These are phyloP conservation scores for Aspergillus versicolor DNA, from an alignment of 2,329 filamentous ascomycete species.

Conservation along the genomic window DNA sequence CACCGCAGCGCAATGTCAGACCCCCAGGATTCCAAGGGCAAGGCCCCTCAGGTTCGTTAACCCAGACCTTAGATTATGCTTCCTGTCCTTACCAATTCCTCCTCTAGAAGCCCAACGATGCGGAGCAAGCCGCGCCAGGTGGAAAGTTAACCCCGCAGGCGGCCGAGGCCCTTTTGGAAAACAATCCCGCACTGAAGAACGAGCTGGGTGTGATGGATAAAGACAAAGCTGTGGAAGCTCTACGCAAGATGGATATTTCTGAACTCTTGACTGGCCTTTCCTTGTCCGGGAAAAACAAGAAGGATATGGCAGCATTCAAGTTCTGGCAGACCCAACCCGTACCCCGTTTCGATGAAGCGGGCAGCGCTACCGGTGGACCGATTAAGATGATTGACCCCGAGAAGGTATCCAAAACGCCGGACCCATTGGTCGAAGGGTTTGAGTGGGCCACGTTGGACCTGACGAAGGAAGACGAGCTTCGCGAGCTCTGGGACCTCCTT, in stretches of 20 bases:
- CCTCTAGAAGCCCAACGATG: slow-evolving; percentile 26
- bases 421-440: slow-evolving; percentile 75
- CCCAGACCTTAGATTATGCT: not conserved
- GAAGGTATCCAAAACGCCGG: slow-evolving; percentile 74
- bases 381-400: slow-evolving; percentile 78
- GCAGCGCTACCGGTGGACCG: slow-evolving; percentile 70
- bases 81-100: not conserved
- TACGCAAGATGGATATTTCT: slow-evolving; percentile 50
- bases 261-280: slow-evolving; percentile 57
- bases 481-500: slow-evolving; percentile 88
- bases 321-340: slow-evolving; percentile 99
- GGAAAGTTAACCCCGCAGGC: slow-evolving; percentile 38
- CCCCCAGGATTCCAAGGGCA: slow-evolving; percentile 34
- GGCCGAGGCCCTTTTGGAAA: slow-evolving; percentile 43
- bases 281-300: slow-evolving; percentile 79
- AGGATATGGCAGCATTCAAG: slow-evolving; percentile 96
- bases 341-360: slow-evolving; percentile 68
- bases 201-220: slow-evolving; percentile 72
- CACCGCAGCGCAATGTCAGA: slow-evolving; percentile 33
- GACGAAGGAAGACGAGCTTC: slow-evolving; percentile 70
- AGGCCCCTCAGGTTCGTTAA: slow-evolving; percentile 24
- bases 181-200: slow-evolving; percentile 64
- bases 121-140: slow-evolving; percentile 14
- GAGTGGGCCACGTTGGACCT: slow-evolving; percentile 94
- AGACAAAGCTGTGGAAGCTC: slow-evolving; percentile 54